Conservation (phyloP, 2,329 filamentous ascomycete genomes). For the Dryadomyces sulphureus region DNA sequence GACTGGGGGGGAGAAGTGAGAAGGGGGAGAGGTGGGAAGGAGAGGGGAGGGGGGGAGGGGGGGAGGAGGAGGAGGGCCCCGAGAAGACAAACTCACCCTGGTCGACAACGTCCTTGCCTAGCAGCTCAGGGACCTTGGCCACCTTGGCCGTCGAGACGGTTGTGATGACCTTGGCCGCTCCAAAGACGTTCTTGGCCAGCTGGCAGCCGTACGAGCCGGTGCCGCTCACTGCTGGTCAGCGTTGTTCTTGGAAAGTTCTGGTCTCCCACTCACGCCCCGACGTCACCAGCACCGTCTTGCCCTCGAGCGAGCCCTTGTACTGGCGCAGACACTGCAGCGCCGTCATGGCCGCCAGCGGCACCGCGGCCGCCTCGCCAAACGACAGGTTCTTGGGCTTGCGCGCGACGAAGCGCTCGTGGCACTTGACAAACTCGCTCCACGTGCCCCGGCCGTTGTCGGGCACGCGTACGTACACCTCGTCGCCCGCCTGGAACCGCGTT, state of each 20-base stretch:
- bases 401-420: background rate
- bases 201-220: background rate
- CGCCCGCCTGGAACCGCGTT: background rate
- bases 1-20: background rate
- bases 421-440: constrained; percentile 1
- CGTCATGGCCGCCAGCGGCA: background rate
- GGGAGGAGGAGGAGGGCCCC: too few relatives aligned
- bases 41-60: background rate
- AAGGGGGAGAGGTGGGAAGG: background rate
- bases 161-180: background rate
- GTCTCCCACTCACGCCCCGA: background rate
- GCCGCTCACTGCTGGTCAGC: background rate
- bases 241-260: background rate
- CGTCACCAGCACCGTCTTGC: background rate
- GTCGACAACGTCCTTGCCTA: background rate
- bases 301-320: background rate
- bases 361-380: background rate
- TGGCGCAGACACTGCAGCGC: background rate
- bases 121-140: background rate
- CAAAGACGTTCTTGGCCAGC: constrained; percentile 1
- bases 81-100: background rate
- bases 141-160: constrained; percentile 2
- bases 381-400: background rate
- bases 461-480: background rate
- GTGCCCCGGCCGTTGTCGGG: background rate